Conservation (phyloP, 148 eudicot genomes). For the Camellia japonica region DNA sequence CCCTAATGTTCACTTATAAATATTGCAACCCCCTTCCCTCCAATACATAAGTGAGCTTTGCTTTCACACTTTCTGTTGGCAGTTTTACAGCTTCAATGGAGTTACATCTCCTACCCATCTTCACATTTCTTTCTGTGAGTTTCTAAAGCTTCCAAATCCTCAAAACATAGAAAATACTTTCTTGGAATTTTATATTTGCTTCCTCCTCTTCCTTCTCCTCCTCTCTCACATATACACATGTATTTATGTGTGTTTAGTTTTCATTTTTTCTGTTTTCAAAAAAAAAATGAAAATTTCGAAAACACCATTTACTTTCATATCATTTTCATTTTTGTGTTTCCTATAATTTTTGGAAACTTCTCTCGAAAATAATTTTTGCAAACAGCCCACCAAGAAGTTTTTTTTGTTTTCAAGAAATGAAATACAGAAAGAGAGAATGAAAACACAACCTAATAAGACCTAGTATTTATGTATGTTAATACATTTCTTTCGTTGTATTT, state of each 20-base stretch:
- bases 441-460: too few species aligned
- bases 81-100: constrained; percentile 17
- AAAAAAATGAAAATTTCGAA: background rate
- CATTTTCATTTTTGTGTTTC: too few species aligned
- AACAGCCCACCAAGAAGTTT: too few species aligned
- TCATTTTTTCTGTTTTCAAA: background rate
- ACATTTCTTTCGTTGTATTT: too few species aligned
- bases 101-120: constrained; percentile 19
- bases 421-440: too few species aligned
- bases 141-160: constrained; percentile 1
- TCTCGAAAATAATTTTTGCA: too few species aligned
- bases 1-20: background rate
- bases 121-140: constrained; percentile 30
- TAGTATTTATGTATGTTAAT: too few species aligned
- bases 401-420: too few species aligned
- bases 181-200: constrained; percentile 13
- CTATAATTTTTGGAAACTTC: too few species aligned
- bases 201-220: constrained; percentile 13
- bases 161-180: background rate
- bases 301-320: too few species aligned
- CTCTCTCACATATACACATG: background rate
- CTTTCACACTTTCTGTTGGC: background rate
- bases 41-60: background rate
- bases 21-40: constrained; percentile 1
- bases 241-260: background rate